phyloP scores from a whole-genome alignment of 805 yeast species.

The Candida methanosorbosa region DNA sequence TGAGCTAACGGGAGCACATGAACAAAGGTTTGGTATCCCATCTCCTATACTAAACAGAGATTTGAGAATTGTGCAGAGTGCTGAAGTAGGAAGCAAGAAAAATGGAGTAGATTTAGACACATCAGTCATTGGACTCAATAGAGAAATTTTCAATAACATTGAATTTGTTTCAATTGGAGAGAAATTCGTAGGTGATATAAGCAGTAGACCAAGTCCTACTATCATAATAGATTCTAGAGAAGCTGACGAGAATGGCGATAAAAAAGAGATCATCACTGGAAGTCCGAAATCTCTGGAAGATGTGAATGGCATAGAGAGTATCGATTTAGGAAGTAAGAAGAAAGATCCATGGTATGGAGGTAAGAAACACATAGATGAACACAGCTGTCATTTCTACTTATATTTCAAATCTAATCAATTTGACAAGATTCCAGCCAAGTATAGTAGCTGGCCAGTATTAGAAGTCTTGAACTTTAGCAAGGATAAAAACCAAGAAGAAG shows the following conservation, averaged over 20 bases:
- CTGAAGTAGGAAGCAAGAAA: slow-evolving; percentile 13
- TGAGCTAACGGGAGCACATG: background rate
- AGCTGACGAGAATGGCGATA: background rate
- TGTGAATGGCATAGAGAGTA: slow-evolving; percentile 5
- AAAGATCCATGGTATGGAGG: background rate
- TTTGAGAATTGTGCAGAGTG: slow-evolving; percentile 19
- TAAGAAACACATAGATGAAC: too few species aligned
- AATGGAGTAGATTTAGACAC: too few species aligned
- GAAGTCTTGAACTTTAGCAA: slow-evolving; percentile 6
- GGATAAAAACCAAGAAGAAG: slow-evolving; percentile 4
- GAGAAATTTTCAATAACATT: slow-evolving; percentile 19
- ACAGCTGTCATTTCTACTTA: slow-evolving; percentile 20
- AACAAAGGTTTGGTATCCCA: slow-evolving; percentile 11
- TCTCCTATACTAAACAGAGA: slow-evolving; percentile 23
- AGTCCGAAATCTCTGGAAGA: slow-evolving; percentile 4
- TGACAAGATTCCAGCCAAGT: slow-evolving; percentile 10
- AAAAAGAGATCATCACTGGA: background rate
- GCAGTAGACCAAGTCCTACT: too few species aligned
- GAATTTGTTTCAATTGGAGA: slow-evolving; percentile 21
- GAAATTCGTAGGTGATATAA: slow-evolving; percentile 3
- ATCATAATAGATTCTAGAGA: too few species aligned
- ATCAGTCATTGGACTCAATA: slow-evolving; percentile 5
- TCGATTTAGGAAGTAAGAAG: background rate
- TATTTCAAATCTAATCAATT: slow-evolving; percentile 15
- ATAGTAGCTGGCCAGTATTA: slow-evolving; percentile 18